Evolutionary conservation across 345 rosid genomes (phyloP).

Genomic region (Lumnitzera littorea): DNA sequence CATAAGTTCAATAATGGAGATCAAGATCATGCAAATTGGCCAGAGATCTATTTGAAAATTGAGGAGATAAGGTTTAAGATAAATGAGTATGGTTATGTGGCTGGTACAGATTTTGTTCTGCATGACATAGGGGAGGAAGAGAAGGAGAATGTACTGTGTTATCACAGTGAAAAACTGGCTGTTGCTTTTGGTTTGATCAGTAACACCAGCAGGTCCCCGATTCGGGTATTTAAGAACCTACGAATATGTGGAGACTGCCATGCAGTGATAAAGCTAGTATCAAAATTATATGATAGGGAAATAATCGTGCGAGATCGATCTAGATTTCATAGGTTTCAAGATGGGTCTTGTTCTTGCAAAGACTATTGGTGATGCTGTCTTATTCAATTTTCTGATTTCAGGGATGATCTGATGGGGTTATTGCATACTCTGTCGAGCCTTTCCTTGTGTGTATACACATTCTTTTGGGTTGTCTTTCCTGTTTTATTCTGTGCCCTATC

Average conservation of each 20-base stretch:
- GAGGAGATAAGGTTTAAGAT: conserved; percentile 70
- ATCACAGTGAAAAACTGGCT: conserved; percentile 88
- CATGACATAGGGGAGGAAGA: conserved; percentile 93
- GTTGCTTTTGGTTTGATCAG: conserved; percentile 73
- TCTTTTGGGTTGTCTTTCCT: no score
- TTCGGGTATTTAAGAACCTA: conserved; percentile 80
- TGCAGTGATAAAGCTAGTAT: conserved; percentile 57
- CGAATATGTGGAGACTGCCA: conserved; percentile 90
- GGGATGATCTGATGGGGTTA: no score
- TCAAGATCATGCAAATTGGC: conserved; percentile 46
- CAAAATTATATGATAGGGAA: conserved; percentile 57
- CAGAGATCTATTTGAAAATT: conserved; percentile 53
- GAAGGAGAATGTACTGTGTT: conserved; percentile 65
- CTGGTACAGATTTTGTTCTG: conserved; percentile 64
- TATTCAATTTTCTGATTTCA: not conserved
- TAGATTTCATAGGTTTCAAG: conserved; percentile 68
- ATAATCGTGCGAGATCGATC: conserved; percentile 78
- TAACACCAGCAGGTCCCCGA: conserved; percentile 32
- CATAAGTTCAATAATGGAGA: conserved; percentile 74
- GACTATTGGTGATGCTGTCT: conserved; percentile 61
- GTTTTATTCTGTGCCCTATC: no score
- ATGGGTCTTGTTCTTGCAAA: conserved; percentile 70
- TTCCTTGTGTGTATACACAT: no score
- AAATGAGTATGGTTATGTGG: conserved; percentile 61
- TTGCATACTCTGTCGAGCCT: no score